Percentiles rank a stretch among this genome's conserved stretches.
Evolutionary conservation across 129 eudicot genomes (phyloP).

Genomic region (Chrysanthemum seticuspe): DNA sequence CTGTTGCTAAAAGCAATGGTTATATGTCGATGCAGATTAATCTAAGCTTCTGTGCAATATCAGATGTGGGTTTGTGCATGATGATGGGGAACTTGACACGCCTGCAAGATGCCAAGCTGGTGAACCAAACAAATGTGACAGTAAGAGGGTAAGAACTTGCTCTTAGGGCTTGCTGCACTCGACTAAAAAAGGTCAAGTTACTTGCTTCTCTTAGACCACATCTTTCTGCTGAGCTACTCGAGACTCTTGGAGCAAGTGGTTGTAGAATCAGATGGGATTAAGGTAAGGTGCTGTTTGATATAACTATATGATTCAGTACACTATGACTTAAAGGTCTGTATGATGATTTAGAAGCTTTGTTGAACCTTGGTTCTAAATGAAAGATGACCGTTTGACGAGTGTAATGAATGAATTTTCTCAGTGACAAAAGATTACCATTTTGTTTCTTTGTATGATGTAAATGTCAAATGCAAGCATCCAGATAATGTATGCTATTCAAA

Average conservation of each 20-base stretch:
- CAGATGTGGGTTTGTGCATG: conserved; percentile 73
- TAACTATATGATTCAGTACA: too few species aligned
- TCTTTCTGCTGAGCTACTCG: conserved; percentile 53
- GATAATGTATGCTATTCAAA: too few species aligned
- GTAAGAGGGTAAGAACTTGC: conserved; percentile 60
- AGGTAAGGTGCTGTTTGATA: background rate
- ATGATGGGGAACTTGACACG: conserved; percentile 76
- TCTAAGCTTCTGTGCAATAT: conserved; percentile 46
- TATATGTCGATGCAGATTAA: conserved; percentile 56
- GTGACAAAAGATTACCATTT: background rate
- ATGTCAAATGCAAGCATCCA: background rate
- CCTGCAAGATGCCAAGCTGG: conserved; percentile 73
- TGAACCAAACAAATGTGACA: conserved; percentile 50
- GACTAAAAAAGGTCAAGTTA: conserved; percentile 77
- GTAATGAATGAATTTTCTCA: background rate
- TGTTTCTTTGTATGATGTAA: background rate
- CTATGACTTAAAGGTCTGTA: background rate
- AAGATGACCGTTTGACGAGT: background rate
- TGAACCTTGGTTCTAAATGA: background rate
- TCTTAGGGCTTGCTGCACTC: conserved; percentile 55
- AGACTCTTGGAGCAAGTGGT: conserved; percentile 54
- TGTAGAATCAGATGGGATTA: conserved; percentile 88
- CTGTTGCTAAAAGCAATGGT: background rate
- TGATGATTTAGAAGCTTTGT: background rate
- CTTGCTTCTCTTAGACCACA: conserved; percentile 35